A percentile compares a stretch with the other conserved stretches of the same genome.
Evolutionary conservation across 148 eudicot genomes (phyloP).

Genomic region (Silene latifolia): DNA sequence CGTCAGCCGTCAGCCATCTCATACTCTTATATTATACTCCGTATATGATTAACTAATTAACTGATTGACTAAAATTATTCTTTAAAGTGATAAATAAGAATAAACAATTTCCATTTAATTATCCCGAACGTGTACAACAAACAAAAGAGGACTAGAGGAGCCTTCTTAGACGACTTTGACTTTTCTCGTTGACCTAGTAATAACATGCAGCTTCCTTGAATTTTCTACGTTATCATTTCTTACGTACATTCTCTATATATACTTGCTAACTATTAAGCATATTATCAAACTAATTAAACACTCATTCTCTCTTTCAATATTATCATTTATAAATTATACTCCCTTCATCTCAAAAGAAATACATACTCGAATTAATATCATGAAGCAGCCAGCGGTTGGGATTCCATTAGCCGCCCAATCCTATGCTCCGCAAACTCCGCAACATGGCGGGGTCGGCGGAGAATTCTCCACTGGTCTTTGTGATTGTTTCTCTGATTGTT

Average conservation of each 20-base stretch:
- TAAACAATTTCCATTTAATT: too few species aligned
- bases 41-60: too few species aligned
- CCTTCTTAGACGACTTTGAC: too few species aligned
- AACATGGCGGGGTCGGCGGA: neutral
- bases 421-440: conserved; percentile 6
- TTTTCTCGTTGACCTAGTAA: too few species aligned
- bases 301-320: neutral
- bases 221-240: too few species aligned
- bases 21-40: too few species aligned
- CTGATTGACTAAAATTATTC: too few species aligned
- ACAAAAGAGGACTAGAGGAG: too few species aligned
- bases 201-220: too few species aligned
- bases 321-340: neutral
- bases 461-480: conserved; percentile 26
- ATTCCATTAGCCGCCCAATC: conserved; percentile 7
- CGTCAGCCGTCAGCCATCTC: too few species aligned
- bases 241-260: neutral
- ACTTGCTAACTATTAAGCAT: neutral
- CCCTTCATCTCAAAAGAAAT: neutral
- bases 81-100: too few species aligned
- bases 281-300: neutral
- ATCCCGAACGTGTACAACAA: too few species aligned
- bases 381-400: conserved; percentile 12
- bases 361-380: neutral
- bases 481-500: conserved; percentile 22